phyloP scores from a whole-genome alignment of 192 early-diverging fungal genomes.

The Umbelopsis sp. region DNA sequence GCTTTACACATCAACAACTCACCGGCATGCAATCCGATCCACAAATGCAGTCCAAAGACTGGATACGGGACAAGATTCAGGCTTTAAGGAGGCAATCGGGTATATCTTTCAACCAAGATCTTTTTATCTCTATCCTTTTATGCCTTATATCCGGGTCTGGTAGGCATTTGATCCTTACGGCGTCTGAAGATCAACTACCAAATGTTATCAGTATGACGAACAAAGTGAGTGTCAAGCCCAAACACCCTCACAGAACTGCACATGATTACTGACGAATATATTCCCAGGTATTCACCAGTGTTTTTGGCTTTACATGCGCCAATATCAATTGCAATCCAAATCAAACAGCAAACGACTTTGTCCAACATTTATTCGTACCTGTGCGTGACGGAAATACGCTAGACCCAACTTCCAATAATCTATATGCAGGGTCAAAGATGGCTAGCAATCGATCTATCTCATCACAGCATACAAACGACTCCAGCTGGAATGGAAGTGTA shows the following conservation, averaged over 20 bases:
- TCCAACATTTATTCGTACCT: slow-evolving; percentile 25
- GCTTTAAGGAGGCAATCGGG: slow-evolving; percentile 43
- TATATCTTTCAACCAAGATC: slow-evolving; percentile 51
- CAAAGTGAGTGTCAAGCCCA: slow-evolving; percentile 35
- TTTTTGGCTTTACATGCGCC: slow-evolving; percentile 51
- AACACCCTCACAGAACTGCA: not conserved
- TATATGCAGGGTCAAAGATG: not conserved
- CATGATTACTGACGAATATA: not conserved
- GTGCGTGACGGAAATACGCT: slow-evolving; percentile 19
- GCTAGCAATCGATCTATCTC: not conserved
- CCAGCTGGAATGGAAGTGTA: slow-evolving; percentile 10
- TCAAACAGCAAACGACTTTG: slow-evolving; percentile 38
- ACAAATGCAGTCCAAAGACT: slow-evolving; percentile 35
- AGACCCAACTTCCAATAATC: slow-evolving; percentile 4
- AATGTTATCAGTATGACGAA: slow-evolving; percentile 51
- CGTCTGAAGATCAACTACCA: slow-evolving; percentile 37
- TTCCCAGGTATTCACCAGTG: slow-evolving; percentile 40
- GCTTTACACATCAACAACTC: not conserved
- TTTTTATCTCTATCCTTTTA: slow-evolving; percentile 58
- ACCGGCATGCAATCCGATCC: slow-evolving; percentile 7
- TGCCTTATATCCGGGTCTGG: slow-evolving; percentile 50
- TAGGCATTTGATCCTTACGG: slow-evolving; percentile 54
- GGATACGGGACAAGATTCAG: slow-evolving; percentile 51
- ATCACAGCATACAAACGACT: slow-evolving; percentile 7
- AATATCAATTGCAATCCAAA: slow-evolving; percentile 47